Percentiles rank a stretch among this genome's conserved stretches.
phyloP scores from a whole-genome alignment of 164 flowering plant genomes.

The Nymphaea thermarum region DNA sequence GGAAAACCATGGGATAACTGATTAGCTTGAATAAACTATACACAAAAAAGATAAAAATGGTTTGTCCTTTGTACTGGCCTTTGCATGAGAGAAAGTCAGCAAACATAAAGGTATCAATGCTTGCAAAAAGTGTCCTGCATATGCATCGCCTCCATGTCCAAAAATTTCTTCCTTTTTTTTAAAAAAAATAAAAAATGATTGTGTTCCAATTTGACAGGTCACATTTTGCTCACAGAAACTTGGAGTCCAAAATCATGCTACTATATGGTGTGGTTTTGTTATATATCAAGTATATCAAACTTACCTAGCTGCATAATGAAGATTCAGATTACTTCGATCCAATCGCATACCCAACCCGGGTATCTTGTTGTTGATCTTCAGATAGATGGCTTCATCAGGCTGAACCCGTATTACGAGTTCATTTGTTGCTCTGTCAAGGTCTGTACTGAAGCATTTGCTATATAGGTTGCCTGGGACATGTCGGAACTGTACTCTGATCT shows the following conservation, averaged over 20 bases:
- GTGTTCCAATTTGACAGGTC: neutral
- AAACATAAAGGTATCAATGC: neutral
- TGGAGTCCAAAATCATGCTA: neutral
- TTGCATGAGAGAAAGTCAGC: neutral
- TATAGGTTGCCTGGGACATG: constrained; percentile 93
- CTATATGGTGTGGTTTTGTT: neutral
- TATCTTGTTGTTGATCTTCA: constrained; percentile 87
- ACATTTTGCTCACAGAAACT: neutral
- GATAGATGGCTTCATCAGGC: constrained; percentile 94
- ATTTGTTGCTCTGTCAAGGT: constrained; percentile 79
- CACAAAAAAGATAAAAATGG: neutral
- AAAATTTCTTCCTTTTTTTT: neutral
- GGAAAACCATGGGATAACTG: neutral
- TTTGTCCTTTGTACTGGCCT: neutral
- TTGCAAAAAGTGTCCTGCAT: too few relatives aligned
- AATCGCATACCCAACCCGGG: constrained; percentile 89
- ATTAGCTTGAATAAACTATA: neutral
- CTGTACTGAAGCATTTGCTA: constrained; percentile 56
- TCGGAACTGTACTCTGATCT: constrained; percentile 90
- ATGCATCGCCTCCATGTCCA: neutral
- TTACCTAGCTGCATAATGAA: constrained; percentile 84
- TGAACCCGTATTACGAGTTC: constrained; percentile 92
- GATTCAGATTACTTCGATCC: constrained; percentile 80
- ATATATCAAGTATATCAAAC: neutral
- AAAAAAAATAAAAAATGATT: neutral